Percentiles rank a stretch among this genome's conserved stretches.
Conservation (phyloP, 805 yeast species). For the Blastobotrys terrestris region DNA sequence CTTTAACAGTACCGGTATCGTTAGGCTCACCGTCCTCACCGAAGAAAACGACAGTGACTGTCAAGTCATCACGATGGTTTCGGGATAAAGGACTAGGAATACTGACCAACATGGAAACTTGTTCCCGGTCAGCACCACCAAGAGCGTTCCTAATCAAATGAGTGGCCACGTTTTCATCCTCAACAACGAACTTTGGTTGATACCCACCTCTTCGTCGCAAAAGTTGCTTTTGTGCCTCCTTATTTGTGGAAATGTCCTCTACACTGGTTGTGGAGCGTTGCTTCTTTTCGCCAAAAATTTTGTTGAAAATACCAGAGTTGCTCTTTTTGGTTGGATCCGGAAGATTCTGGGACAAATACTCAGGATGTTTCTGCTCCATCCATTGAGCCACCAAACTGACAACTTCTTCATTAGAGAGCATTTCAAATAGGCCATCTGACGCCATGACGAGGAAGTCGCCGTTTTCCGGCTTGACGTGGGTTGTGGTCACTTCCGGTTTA, state of each 20-base stretch:
- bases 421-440: conserved; percentile 89
- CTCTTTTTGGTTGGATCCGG: background rate
- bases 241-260: conserved; percentile 39
- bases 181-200: conserved; percentile 35
- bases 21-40: conserved; percentile 37
- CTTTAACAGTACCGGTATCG: conserved; percentile 25
- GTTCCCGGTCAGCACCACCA: conserved; percentile 82
- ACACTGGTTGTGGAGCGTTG: conserved; percentile 16
- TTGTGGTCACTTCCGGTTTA: conserved; percentile 83
- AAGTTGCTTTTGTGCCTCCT: conserved; percentile 59
- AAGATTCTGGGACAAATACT: background rate
- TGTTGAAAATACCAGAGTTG: conserved; percentile 11
- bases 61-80: conserved; percentile 89
- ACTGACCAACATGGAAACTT: conserved; percentile 79
- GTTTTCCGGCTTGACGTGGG: conserved; percentile 60
- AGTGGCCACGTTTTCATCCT: conserved; percentile 86
- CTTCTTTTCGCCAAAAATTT: conserved; percentile 9
- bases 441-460: conserved; percentile 89
- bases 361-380: conserved; percentile 64
- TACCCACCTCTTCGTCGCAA: conserved; percentile 41
- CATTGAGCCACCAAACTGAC: conserved; percentile 89
- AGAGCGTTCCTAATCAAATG: conserved; percentile 91
- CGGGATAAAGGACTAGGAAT: conserved; percentile 90
- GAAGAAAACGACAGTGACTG: conserved; percentile 93
- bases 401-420: conserved; percentile 87